Conservation (phyloP, 2,329 filamentous ascomycete genomes). For the Talaromyces amestolkiae region DNA sequence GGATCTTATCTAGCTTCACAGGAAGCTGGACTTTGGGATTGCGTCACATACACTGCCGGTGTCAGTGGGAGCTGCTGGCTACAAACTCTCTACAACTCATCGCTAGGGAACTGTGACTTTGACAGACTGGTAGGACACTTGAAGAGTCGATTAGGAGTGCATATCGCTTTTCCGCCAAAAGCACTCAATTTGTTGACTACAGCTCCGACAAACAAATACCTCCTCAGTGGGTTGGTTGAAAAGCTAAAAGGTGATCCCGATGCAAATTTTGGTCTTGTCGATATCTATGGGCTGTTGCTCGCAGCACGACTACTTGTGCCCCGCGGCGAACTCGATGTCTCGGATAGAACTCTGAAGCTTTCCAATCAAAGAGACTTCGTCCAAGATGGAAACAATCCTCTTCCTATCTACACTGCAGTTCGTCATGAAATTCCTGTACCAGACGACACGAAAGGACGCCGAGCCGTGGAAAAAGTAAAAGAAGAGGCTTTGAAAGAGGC, state of each 20-base stretch:
- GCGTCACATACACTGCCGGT: slow-evolving; percentile 89
- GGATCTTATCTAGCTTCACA: slow-evolving; percentile 82
- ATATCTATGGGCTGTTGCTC: slow-evolving; percentile 84
- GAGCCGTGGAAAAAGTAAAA: slow-evolving; percentile 38
- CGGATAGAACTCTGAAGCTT: slow-evolving; percentile 79
- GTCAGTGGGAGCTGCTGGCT: slow-evolving; percentile 97
- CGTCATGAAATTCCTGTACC: slow-evolving; percentile 85
- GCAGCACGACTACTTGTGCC: slow-evolving; percentile 83
- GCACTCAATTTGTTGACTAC: slow-evolving; percentile 79
- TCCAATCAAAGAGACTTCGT: slow-evolving; percentile 80
- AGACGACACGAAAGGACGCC: slow-evolving; percentile 34
- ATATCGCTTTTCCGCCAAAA: slow-evolving; percentile 88
- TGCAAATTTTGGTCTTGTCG: slow-evolving; percentile 84
- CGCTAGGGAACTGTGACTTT: slow-evolving; percentile 67
- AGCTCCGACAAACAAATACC: slow-evolving; percentile 87
- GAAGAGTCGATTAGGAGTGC: slow-evolving; percentile 77
- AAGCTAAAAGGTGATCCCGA: slow-evolving; percentile 80
- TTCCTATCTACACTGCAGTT: slow-evolving; percentile 95
- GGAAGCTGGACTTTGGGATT: slow-evolving; percentile 88
- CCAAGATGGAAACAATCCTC: slow-evolving; percentile 72
- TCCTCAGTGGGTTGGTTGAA: slow-evolving; percentile 84
- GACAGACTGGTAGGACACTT: slow-evolving; percentile 74
- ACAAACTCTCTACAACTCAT: slow-evolving; percentile 81
- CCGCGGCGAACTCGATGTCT: slow-evolving; percentile 74
- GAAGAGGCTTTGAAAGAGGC: slow-evolving; percentile 60